Evolutionary conservation across 257 asterid genomes (phyloP).

Genomic region (Ballota nigra): DNA sequence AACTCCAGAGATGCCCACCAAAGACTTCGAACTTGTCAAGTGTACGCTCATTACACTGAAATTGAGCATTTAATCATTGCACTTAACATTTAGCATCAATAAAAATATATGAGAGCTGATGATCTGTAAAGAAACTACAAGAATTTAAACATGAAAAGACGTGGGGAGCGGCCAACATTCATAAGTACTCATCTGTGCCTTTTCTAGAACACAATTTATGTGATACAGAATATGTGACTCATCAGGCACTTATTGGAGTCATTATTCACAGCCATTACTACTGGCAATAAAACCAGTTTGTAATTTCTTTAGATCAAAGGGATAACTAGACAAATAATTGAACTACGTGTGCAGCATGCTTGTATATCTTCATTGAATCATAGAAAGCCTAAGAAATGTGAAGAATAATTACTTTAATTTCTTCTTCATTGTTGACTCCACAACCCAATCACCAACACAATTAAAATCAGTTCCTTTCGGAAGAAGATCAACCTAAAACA

Average conservation of each 20-base stretch:
- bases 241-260: background rate
- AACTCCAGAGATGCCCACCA: constrained; percentile 94
- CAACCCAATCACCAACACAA: constrained; percentile 99
- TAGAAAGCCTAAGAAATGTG: background rate
- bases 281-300: background rate
- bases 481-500: constrained; percentile 86
- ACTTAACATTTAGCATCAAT: constrained; percentile 23
- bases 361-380: background rate
- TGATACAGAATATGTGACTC: background rate
- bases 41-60: constrained; percentile 91
- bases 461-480: constrained; percentile 94
- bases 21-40: constrained; percentile 93
- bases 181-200: background rate
- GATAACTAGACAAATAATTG: background rate
- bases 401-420: constrained; percentile 67
- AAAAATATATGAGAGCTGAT: background rate
- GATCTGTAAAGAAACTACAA: constrained; percentile 6
- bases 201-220: background rate
- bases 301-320: background rate
- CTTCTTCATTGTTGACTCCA: constrained; percentile 94
- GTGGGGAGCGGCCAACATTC: background rate
- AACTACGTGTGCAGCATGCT: background rate
- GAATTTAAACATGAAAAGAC: background rate
- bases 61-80: constrained; percentile 14
- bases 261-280: background rate